phyloP scores from a whole-genome alignment of 2,329 filamentous ascomycete genomes.

The Curvularia hawaiiensis region DNA sequence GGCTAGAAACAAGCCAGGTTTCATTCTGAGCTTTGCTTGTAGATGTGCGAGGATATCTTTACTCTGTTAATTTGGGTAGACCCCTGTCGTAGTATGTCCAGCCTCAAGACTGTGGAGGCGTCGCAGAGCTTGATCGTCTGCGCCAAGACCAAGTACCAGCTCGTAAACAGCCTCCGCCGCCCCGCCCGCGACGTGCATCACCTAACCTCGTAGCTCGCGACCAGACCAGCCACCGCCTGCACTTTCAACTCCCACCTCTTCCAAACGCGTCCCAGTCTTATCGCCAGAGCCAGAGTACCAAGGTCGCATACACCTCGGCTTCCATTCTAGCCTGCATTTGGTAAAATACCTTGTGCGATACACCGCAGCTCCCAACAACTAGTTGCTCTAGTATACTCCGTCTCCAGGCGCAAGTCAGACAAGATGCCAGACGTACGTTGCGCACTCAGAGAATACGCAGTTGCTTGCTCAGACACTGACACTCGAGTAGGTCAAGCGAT shows the following conservation, averaged over 20 bases:
- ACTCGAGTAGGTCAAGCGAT: conserved; percentile 71
- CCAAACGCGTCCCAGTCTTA: conserved; percentile 17
- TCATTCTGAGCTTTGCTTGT: background rate
- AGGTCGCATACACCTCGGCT: conserved; percentile 4
- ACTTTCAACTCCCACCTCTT: conserved; percentile 17
- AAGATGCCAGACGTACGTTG: conserved; percentile 54
- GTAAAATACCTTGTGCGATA: background rate
- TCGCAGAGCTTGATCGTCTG: conserved; percentile 16
- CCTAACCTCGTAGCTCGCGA: conserved; percentile 26
- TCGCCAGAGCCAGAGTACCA: conserved; percentile 14
- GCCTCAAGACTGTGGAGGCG: conserved; percentile 8
- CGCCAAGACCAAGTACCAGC: conserved; percentile 21
- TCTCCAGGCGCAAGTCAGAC: conserved; percentile 18
- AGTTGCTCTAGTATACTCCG: conserved; percentile 1
- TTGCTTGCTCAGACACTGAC: conserved; percentile 16
- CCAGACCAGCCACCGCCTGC: conserved; percentile 27
- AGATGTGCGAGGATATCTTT: background rate
- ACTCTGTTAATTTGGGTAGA: background rate
- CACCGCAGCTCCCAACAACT: background rate
- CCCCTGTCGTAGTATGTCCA: conserved; percentile 5
- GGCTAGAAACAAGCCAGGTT: background rate
- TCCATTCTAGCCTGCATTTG: background rate
- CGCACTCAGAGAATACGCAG: background rate
- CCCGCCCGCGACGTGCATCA: conserved; percentile 20
- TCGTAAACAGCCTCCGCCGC: conserved; percentile 15